Evolutionary conservation across 495 filamentous ascomycete species (phyloP).

Genomic region (Aspergillus diversus): DNA sequence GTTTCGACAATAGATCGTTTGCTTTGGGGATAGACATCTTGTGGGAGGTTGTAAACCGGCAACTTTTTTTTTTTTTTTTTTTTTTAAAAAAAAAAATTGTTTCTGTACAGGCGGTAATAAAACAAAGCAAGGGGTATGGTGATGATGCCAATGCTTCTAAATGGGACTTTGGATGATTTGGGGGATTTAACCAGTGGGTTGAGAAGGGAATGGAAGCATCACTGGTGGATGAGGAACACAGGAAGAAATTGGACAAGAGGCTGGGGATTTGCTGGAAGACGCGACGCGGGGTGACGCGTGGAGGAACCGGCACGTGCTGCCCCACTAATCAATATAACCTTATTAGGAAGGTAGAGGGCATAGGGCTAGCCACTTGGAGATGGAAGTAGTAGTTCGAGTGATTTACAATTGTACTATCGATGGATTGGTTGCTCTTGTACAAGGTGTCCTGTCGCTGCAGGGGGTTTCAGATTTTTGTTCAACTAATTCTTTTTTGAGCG

Average conservation of each 20-base stretch:
- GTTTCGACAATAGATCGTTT: constrained; percentile 40
- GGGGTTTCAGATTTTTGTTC: background rate
- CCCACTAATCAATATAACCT: background rate
- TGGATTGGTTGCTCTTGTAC: too few species aligned
- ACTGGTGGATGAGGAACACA: constrained; percentile 12
- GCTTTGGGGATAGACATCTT: constrained; percentile 11
- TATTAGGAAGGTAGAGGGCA: background rate
- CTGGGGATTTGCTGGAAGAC: constrained; percentile 14
- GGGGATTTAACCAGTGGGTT: background rate
- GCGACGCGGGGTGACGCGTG: constrained; percentile 19
- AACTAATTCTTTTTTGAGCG: background rate
- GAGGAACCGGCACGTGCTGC: background rate
- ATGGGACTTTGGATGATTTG: background rate
- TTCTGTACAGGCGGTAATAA: too few species aligned
- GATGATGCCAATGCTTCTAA: too few species aligned
- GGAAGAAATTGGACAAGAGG: constrained; percentile 18
- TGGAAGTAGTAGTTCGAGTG: too few species aligned
- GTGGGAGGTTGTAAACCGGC: background rate
- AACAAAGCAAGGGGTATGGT: too few species aligned
- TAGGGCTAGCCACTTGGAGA: background rate
- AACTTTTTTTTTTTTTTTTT: too few species aligned
- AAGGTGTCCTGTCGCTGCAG: too few species aligned
- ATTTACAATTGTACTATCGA: too few species aligned
- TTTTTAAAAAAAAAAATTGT: too few species aligned
- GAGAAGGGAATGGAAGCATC: background rate